These are phyloP conservation scores for Sparassis latifolia DNA, from an alignment of 1,284 basidiomycete genomes.

Conservation along the genomic window DNA sequence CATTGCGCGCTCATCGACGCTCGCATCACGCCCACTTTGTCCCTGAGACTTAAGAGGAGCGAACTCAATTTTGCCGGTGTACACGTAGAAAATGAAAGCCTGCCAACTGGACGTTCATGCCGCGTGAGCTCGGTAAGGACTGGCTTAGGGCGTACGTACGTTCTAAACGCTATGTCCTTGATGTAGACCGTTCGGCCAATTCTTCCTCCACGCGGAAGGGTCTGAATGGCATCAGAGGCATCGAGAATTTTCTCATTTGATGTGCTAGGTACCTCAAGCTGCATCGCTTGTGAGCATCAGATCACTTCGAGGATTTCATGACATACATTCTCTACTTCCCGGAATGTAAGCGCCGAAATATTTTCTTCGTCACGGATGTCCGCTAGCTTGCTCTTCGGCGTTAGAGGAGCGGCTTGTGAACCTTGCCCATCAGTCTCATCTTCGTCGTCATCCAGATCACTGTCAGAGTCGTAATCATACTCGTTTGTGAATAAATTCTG, in stretches of 20 bases:
- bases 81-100: conserved; percentile 3
- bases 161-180: conserved; percentile 1
- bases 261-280: too few species aligned
- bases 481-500: neutral
- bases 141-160: neutral
- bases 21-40: neutral
- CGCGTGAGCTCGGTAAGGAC: neutral
- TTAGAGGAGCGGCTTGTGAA: neutral
- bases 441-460: conserved; percentile 2
- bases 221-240: too few species aligned
- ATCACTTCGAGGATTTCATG: too few species aligned
- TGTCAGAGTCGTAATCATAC: conserved; percentile 3
- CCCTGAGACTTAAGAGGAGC: conserved; percentile 4
- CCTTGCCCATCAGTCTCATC: neutral
- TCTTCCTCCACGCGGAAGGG: neutral
- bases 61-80: conserved; percentile 6
- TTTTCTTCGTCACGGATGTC: neutral
- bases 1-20: neutral
- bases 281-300: too few species aligned
- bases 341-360: too few species aligned
- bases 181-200: neutral
- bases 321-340: too few species aligned
- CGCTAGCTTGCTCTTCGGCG: neutral
- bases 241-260: too few species aligned
- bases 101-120: neutral